These are phyloP conservation scores for Wickerhamomyces pijperi DNA, from an alignment of 805 yeast genomes.

Conservation along the genomic window DNA sequence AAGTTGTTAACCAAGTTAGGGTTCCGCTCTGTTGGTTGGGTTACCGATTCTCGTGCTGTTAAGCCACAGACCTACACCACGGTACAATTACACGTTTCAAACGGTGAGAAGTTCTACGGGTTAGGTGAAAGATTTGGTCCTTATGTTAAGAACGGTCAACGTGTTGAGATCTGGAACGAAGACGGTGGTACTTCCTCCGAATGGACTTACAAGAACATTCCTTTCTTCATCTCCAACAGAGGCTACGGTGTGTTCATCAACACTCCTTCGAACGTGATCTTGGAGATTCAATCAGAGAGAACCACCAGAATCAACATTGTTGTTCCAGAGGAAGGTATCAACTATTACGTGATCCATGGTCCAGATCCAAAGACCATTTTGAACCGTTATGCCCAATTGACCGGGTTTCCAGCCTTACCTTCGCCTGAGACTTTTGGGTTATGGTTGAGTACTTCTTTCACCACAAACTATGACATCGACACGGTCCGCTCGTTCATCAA, in stretches of 20 bases:
- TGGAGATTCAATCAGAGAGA: constrained; percentile 14
- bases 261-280: constrained; percentile 10
- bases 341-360: constrained; percentile 14
- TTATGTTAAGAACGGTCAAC: constrained; percentile 14
- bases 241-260: constrained; percentile 16
- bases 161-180: constrained; percentile 16
- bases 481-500: constrained; percentile 12
- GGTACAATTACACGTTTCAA: constrained; percentile 12
- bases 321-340: constrained; percentile 13
- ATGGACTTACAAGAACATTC: constrained; percentile 14
- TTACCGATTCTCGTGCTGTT: constrained; percentile 9
- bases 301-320: constrained; percentile 13
- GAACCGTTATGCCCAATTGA: constrained; percentile 13
- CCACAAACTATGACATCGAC: constrained; percentile 14
- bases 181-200: constrained; percentile 17
- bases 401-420: constrained; percentile 14
- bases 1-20: constrained; percentile 13
- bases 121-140: constrained; percentile 17
- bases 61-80: constrained; percentile 8
- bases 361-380: constrained; percentile 15
- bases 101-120: constrained; percentile 16
- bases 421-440: constrained; percentile 16
- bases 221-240: constrained; percentile 13
- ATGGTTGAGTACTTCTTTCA: constrained; percentile 15
- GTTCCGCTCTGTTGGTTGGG: constrained; percentile 16